Conservation (phyloP, 352 stramenopile genomes). For the Phytophthora meadii region DNA sequence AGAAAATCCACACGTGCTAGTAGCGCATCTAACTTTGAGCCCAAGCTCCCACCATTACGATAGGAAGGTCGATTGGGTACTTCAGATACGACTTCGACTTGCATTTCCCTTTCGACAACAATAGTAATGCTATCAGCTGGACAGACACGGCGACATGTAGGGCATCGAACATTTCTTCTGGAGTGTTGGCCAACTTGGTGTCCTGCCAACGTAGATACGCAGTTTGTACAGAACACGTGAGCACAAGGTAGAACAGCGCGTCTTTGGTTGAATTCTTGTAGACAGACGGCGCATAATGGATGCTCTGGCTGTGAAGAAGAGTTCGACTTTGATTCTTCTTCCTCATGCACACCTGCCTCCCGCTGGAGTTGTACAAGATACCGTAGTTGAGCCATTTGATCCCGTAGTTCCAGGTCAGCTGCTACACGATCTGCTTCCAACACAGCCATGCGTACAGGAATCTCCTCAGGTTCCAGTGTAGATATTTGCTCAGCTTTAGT, state of each 20-base stretch:
- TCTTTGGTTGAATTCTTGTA: constrained; percentile 67
- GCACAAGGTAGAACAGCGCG: constrained; percentile 86
- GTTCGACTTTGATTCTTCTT: not conserved
- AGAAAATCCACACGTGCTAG: constrained; percentile 56
- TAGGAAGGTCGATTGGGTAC: not conserved
- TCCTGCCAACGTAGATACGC: constrained; percentile 47
- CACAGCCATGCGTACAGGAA: constrained; percentile 43
- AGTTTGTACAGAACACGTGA: constrained; percentile 80
- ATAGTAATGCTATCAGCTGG: constrained; percentile 27
- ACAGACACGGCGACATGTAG: constrained; percentile 60
- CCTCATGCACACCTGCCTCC: constrained; percentile 13
- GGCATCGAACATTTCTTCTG: constrained; percentile 51
- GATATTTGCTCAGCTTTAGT: constrained; percentile 58
- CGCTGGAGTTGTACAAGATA: constrained; percentile 66
- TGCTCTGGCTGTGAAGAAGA: constrained; percentile 13
- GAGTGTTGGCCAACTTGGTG: constrained; percentile 5
- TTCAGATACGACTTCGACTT: not conserved
- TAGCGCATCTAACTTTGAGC: constrained; percentile 79
- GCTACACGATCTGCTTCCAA: constrained; percentile 57
- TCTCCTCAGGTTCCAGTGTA: constrained; percentile 56
- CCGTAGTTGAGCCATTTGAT: constrained; percentile 62
- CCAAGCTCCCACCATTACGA: constrained; percentile 44
- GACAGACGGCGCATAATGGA: constrained; percentile 77
- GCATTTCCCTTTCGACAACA: constrained; percentile 23
- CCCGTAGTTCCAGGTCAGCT: constrained; percentile 50